Percentiles rank a stretch among this genome's conserved stretches.
Evolutionary conservation across 202 grass and related monocot genomes (phyloP).

Genomic region (Brachypodium distachyon): DNA sequence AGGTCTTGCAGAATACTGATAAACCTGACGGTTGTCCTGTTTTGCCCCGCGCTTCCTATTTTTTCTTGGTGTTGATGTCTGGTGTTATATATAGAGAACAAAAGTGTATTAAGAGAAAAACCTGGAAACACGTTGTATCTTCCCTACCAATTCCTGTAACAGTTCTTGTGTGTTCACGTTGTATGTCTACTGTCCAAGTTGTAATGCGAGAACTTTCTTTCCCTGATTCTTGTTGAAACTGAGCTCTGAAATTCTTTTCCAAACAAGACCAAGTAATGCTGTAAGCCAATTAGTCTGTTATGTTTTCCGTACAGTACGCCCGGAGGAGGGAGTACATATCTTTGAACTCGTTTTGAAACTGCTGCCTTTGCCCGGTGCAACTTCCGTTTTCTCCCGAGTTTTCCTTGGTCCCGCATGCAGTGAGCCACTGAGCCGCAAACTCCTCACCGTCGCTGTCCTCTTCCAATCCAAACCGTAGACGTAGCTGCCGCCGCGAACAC

Average conservation of each 20-base stretch:
- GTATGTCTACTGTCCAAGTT: neutral
- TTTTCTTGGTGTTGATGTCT: neutral
- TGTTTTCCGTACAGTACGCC: too few species aligned
- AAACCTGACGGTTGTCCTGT: neutral
- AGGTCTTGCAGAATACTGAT: neutral
- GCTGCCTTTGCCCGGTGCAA: neutral
- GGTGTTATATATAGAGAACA: neutral
- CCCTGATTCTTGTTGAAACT: neutral
- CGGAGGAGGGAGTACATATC: too few species aligned
- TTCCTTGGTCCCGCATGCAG: neutral
- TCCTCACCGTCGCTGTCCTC: neutral
- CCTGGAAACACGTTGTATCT: neutral
- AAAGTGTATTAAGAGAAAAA: neutral
- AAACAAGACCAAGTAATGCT: neutral
- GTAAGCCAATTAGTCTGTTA: neutral
- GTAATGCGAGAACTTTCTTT: neutral
- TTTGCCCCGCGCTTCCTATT: neutral
- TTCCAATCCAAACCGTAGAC: slow-evolving; percentile 24
- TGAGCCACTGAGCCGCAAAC: neutral
- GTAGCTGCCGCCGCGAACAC: neutral
- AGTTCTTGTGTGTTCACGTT: neutral
- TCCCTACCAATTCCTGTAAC: neutral
- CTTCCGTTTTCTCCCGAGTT: too few species aligned
- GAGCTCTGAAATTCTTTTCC: neutral
- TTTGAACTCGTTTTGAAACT: neutral